Evolutionary conservation across 192 early-diverging fungal species (phyloP), one percentile per base, ranked within the genome.

Genomic region (Coemansia javaensis): DNA sequence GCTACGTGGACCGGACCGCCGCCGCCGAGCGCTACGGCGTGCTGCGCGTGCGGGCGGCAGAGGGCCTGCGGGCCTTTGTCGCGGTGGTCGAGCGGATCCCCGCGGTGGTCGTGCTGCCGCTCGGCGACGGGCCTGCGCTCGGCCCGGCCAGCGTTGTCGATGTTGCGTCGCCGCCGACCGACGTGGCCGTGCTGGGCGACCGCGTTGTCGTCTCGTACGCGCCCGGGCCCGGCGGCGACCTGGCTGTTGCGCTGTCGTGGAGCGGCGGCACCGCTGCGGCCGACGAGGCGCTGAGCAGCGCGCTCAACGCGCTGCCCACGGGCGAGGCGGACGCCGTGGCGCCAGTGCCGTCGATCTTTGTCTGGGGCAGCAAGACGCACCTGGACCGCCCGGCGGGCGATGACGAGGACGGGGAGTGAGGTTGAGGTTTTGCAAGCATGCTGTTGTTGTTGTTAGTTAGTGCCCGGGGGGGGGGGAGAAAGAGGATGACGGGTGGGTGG

Each of bases 311-410:
- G 15, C n/a, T 59, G 34, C 17, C 23, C 3, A 72, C 62, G 7
- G 21, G 3, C n/a, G 36, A 60, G 34, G 25, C 32, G 8, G 57
- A 40, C 1, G 6, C 13, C 1, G 56, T 32, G 17, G 22, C 56
- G 4, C 8, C 10, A 3, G 34, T 49, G 7, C 45, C 39, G 11
- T 73, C 69, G 15, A 62, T 73, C 41, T 73, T 53, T 44, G 46
- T 62, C 10, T 73, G 69, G 69, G 69, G 69, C 16, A 65, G 57
- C 58, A 73, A 73, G 28, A 55, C 57, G 58, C 58, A 53, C 37
- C 12, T 73, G 18, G 63, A 61, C 38, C 57, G 58, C 14, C 62
- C 69, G 14, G 37, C 47, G 25, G 58, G 45, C 47, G 60, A 55
- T 11, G 48, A 61, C 4, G 34, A 56, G 10, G 44, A 43, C 14